Base-by-base conservation (phyloP, 148 eudicot genomes). In the Chenopodium quinoa region DNA sequence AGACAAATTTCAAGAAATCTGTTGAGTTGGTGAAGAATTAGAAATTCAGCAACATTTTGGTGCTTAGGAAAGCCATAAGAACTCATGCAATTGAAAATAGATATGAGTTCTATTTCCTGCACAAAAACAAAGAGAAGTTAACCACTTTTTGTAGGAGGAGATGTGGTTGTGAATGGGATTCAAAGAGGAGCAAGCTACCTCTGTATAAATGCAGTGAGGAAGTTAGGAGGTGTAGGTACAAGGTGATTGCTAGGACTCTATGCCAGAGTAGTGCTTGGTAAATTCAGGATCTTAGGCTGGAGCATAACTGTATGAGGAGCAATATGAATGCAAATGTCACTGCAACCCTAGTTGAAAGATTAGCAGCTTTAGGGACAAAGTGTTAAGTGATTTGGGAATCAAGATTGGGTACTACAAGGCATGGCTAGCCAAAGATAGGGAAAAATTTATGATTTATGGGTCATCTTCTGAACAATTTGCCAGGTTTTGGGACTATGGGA, bases 401-500 rank as follows among this genome's bases (percentile, higher is more conserved):
- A 9, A 25, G 4, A 23, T 75, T 1, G 25, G 13, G 1, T 75
- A 75, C 17, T 1, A 7, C 1, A 13, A 9, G 22, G 31, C 31
- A 6, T 75, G 77, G 63, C 4, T 75, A 0, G 27, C 69, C 1
- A 76, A 48, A 60, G 68, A 11, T 4, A 76, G 66, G 48, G 47
- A 0, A 1, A 76, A 27, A 2, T 7, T 76, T 0, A 19, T 29
- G 1, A 16, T n/a, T 0, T 54, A 76, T 76, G 77, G 82, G 5
- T 40, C 60, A 62, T 32, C 37, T 17, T 7, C 14, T 0, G 60
- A 62, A 8, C 34, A 80, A 62, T 73, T 62, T 62, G 44, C 20
- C 3, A 60, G 5, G 14, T 71, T 80, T 0, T 80, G 44, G 71
- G 72, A 80, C 25, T 80, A 80, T 80, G 78, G 2, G 4, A 1